Conservation (phyloP, 805 yeast species). For the Saccharomycopsis fermentans region DNA sequence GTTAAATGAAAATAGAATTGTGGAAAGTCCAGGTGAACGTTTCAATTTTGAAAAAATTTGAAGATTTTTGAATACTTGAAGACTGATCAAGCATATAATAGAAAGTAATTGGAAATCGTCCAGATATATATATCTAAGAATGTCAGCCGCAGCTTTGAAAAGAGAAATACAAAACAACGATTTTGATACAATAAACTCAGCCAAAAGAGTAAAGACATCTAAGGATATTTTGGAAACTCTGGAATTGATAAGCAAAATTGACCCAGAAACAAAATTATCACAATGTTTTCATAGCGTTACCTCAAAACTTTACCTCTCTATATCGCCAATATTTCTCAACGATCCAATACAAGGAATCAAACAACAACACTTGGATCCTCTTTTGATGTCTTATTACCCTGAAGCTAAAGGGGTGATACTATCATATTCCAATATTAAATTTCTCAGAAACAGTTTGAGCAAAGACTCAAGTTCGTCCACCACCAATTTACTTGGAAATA, state of each 20-base stretch:
- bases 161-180: background rate
- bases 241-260: conserved; percentile 5
- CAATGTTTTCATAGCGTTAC: conserved; percentile 59
- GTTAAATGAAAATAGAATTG: too few species aligned
- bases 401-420: conserved; percentile 75
- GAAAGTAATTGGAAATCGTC: too few species aligned
- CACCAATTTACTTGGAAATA: conserved; percentile 42
- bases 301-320: conserved; percentile 62
- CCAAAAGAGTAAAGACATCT: background rate
- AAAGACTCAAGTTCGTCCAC: conserved; percentile 25
- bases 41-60: too few species aligned
- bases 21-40: too few species aligned
- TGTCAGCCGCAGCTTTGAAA: background rate
- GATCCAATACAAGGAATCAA: conserved; percentile 71
- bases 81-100: too few species aligned
- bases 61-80: too few species aligned
- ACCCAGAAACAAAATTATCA: conserved; percentile 34
- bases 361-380: conserved; percentile 81
- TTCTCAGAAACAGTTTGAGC: conserved; percentile 28
- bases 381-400: conserved; percentile 72
- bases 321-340: conserved; percentile 72
- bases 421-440: conserved; percentile 57
- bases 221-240: background rate
- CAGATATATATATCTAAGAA: background rate
- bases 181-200: background rate